Evolutionary conservation across 345 rosid genomes (phyloP), one percentile per base, ranked within the genome.

Genomic region (Salix purpurea): DNA sequence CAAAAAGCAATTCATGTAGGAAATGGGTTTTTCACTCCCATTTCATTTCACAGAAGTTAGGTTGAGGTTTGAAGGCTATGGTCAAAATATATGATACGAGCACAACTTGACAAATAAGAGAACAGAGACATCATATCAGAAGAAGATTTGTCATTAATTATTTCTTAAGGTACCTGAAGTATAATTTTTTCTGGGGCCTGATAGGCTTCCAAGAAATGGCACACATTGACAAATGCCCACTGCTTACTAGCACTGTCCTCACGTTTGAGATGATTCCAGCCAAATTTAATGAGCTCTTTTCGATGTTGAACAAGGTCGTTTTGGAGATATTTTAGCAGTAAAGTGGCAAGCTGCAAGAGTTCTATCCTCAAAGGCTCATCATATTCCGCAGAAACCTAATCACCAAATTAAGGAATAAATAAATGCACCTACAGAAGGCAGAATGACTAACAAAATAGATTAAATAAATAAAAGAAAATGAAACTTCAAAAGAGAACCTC

Each of bases 201-300:
- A 84, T 93, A 96, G 62, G 99, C 98, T 88, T 96, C 98, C 87
- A 96, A 81, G 85, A 96, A 96, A 85, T 96, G 99, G 74, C 99
- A 93, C 80, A 96, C 99, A 83, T 96, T 96, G 76, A 96, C 99
- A 89, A 96, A 96, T 65, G 99, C 99, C 99, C 99, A 96, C 83
- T 96, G 99, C 88, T 96, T 96, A 86, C 99, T 96, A 79, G 98
- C 99, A 89, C 99, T 96, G 76, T 96, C 99, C 85, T 96, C 99
- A 65, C 99, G 94, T 83, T 96, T 96, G 72, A 96, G 97, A 88
- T 96, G 99, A 90, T 93, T 96, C 99, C 99, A 96, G 60, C 99
- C 99, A 86, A 96, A 96, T 85, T 96, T 96, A 77, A 96, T 96
- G 67, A 96, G 92, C 80, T 96, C 99, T 84, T 96, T 96, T 84